Base-by-base conservation (phyloP, 768 basidiomycete genomes). In the Russula sp. region DNA sequence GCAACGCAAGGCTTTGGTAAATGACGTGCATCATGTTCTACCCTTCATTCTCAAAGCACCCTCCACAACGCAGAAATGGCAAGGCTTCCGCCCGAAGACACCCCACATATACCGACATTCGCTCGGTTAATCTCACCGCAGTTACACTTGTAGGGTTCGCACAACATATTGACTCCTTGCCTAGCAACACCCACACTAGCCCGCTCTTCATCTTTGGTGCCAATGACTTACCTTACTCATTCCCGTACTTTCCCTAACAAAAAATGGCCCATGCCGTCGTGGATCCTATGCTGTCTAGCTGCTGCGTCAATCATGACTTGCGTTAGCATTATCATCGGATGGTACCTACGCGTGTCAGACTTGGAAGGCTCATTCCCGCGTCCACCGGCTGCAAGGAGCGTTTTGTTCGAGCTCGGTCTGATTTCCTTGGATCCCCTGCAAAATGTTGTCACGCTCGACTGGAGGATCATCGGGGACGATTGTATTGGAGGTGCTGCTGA, bases 391-490 rank as follows among this genome's bases (percentile, higher is more conserved):
- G 14, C 16, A 34, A 49, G 61, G 16, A 62, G 5, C 31, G 16
- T 62, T 8, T 45, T 27, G 20, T 62, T 62, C 40, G 55, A 44
- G n/a, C 49, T 62, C 48, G 9, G 34, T 34, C 40, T 62, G 18
- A 27, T 62, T n/a, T 40, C 47, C 31, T 2, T 57, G 32, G 61
- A 62, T 16, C 55, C 61, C 6, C 16, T 57, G 49, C 31, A 62
- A 51, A 37, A 35, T 32, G 32, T 48, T 9, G 55, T 45, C 32
- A 57, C 55, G n/a, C 20, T 62, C 32, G 55, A 62, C 32, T 62
- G 47, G 61, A 22, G 48, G 61, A 56, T 62, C 48, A 11, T 56
- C 11, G 54, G 48, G 11, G 61, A 62, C 8, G 55, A 62, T 31
- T 62, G 61, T n/a, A n/a, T 18, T 1, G 31, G 18, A n/a, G 1